Evolutionary conservation across 352 stramenopile species (phyloP).

Genomic region (Globisporangium carolinianum): DNA sequence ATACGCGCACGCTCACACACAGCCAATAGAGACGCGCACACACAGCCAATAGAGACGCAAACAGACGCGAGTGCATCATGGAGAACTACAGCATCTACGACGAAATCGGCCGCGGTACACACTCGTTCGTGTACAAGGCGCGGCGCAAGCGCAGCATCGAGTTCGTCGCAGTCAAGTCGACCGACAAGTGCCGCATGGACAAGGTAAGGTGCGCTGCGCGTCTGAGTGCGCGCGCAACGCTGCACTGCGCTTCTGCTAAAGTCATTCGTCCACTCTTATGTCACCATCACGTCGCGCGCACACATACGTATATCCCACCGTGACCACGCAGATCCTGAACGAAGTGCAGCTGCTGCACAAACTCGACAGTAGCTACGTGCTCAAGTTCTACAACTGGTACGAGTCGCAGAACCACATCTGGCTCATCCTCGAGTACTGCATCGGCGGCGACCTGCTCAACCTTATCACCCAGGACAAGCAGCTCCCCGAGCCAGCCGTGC

Average conservation of each 20-base stretch:
- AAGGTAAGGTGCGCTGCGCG: conserved; percentile 46
- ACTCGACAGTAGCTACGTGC: conserved; percentile 74
- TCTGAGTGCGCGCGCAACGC: not conserved
- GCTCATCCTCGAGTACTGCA: conserved; percentile 93
- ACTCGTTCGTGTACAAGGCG: conserved; percentile 92
- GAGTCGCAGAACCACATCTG: conserved; percentile 94
- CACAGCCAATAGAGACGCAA: not conserved
- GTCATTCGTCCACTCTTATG: not conserved
- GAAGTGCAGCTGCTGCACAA: conserved; percentile 87
- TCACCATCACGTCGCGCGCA: not conserved
- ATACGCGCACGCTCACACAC: not conserved
- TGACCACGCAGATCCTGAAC: conserved; percentile 62
- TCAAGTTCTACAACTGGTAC: conserved; percentile 95
- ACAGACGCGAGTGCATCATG: conserved; percentile 32
- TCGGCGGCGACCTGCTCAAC: conserved; percentile 86
- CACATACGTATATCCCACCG: not conserved
- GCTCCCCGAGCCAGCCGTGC: conserved; percentile 72
- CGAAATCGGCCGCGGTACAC: conserved; percentile 87
- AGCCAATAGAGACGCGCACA: too few species aligned
- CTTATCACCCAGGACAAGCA: conserved; percentile 86
- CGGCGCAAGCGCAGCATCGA: conserved; percentile 89
- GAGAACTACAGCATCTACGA: conserved; percentile 95
- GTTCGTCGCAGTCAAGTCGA: conserved; percentile 92
- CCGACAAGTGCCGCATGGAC: conserved; percentile 88
- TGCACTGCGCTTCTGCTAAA: too few species aligned